Evolutionary conservation across 257 asterid species (phyloP), one percentile per base, ranked within the genome.

Genomic region (Solanum raphanifolium): DNA sequence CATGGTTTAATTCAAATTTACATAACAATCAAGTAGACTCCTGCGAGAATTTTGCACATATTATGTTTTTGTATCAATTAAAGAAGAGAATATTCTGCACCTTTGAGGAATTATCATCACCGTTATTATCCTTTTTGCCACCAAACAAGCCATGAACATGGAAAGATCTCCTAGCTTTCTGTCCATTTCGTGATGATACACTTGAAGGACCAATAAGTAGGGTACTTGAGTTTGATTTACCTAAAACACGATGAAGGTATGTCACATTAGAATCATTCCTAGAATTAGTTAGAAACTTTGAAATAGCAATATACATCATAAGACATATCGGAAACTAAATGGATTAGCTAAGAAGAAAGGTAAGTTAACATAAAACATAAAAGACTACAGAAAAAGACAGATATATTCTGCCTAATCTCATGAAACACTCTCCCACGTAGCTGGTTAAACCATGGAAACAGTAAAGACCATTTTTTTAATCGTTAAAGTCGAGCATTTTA

Each of bases 71-170:
- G 35, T 25, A 78, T 78, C 38, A 78, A 78, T 41, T 41, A 25
- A 39, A 43, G 84, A 43, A 29, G 85, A 81, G 18, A 81, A 9
- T 81, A 81, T 46, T 43, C 25, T 5, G 68, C 39, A 94, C 99
- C 98, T 96, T 96, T 13, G 94, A 90, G 65, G 94, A 89, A 84
- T 92, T 88, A 68, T 95, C 96, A 86, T 68, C 81, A 1, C 23
- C 31, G 87, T 93, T 96, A 41, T 90, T 88, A 75, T 93, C 95
- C 91, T 94, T 95, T 89, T 93, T 94, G 58, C 97, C 94, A 31
- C 99, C 99, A 93, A 96, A 96, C 88, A 96, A 91, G 36, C 94
- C 95, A 73, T 89, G 88, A 87, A 96, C 92, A 36, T 83, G 90
- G 39, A 93, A 29, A 20, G 88, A 71, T 86, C 88, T 86, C 88